Base-by-base conservation (phyloP, 176 grass and related monocot genomes). In the Aegilops umbellulata region DNA sequence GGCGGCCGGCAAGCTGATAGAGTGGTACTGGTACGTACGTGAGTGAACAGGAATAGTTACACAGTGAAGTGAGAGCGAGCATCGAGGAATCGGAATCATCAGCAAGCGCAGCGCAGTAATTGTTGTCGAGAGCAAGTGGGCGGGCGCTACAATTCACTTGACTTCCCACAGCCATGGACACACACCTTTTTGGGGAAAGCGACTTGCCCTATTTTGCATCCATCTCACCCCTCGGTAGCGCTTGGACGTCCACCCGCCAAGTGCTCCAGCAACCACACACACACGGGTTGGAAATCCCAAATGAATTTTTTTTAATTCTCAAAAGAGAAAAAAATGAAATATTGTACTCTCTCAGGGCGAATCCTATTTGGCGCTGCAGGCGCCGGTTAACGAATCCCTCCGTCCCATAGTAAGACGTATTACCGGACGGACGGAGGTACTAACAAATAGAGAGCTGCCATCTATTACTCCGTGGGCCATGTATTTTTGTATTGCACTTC, bases 131-230 rank as follows among this genome's bases (percentile, higher is more conserved):
- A 17, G 67, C 70, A 26, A 27, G 70, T 47, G 44, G 44, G 44
- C 13, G 70, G 70, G 39, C 70, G n/a, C n/a, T 74, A 74, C 12
- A 74, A 25, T 47, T 74, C 71, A 74, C 24, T 74, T 10, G n/a
- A 14, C 39, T 74, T 27, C 70, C 39, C 42, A 2, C 72, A 51
- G 42, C 46, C 72, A 19, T 75, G 72, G 72, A 8, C 72, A 51
- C 72, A 51, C 42, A 19, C 72, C 72, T 75, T 75, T 75, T 75
- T 20, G 41, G 72, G 42, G 72, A 75, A 75, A 75, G 72, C 51
- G 72, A 75, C 72, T 74, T 16, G 6, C n/a, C 10, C 38, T 15
- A 7, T 69, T 7, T 69, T 19, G 69, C 38, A 53, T 53, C 49
- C 49, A 19, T 53, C 38, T 1, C 1, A 23, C 12, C 1, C 32